phyloP scores from a whole-genome alignment of 345 rosid species.

The Carallia pectinifolia region DNA sequence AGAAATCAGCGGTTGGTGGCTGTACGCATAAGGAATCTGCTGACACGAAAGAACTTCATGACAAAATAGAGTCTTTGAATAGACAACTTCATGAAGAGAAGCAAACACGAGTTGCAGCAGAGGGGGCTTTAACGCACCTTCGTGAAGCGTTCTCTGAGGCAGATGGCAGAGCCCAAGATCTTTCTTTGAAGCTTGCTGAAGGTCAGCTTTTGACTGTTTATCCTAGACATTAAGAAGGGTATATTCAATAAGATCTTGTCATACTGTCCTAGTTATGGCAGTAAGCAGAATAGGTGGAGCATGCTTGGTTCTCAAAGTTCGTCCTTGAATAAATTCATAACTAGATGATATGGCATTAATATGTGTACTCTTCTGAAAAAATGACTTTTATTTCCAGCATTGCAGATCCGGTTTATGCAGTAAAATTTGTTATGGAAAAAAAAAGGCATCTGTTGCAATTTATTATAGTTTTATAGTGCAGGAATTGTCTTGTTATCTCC shows the following conservation, averaged over 20 bases:
- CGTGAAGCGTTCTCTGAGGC: constrained; percentile 70
- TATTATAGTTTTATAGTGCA: neutral
- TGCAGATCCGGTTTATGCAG: neutral
- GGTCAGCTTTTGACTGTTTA: constrained; percentile 43
- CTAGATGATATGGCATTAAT: neutral
- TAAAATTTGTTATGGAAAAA: neutral
- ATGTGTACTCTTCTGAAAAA: neutral
- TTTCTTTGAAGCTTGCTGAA: constrained; percentile 66
- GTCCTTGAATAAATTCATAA: neutral
- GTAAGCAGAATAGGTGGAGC: neutral
- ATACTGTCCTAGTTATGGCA: neutral
- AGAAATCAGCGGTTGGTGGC: constrained; percentile 23
- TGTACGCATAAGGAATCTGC: constrained; percentile 26
- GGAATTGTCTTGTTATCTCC: neutral
- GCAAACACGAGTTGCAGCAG: constrained; percentile 78
- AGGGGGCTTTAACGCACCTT: constrained; percentile 85
- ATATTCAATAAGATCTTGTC: neutral
- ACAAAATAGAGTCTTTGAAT: constrained; percentile 48
- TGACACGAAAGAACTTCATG: constrained; percentile 41
- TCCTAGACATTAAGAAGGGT: neutral
- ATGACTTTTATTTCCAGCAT: neutral
- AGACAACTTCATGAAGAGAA: constrained; percentile 67
- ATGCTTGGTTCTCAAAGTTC: neutral
- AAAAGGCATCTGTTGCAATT: neutral
- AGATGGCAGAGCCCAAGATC: constrained; percentile 67